A percentile compares a stretch with the other conserved stretches of the same genome.
These are phyloP conservation scores for Conringia planisiliqua DNA, from an alignment of 345 rosid genomes.

Conservation along the genomic window DNA sequence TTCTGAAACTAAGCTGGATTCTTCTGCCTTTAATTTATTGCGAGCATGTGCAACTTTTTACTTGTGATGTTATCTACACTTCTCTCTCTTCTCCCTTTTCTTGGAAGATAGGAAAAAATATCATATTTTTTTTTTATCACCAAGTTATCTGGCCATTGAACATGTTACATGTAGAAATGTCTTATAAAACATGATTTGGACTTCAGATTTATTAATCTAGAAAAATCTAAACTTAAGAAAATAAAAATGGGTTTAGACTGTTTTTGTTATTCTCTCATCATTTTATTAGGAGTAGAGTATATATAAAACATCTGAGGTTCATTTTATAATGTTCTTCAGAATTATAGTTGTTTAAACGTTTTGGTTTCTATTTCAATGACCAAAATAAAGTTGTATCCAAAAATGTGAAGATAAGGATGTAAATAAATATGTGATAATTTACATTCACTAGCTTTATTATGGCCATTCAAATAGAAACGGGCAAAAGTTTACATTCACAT, in stretches of 20 bases:
- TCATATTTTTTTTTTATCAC: neutral
- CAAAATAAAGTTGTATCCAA: neutral
- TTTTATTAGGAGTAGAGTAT: neutral
- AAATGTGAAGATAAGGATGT: neutral
- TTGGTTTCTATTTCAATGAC: neutral
- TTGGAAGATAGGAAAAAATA: neutral
- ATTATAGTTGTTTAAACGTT: neutral
- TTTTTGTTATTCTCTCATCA: neutral
- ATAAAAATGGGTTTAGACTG: neutral
- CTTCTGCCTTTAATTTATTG: slow-evolving; percentile 25
- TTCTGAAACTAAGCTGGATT: slow-evolving; percentile 29
- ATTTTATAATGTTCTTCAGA: neutral
- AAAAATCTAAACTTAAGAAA: neutral
- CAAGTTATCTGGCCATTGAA: neutral
- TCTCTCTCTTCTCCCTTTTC: neutral
- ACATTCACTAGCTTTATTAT: neutral
- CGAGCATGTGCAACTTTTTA: slow-evolving; percentile 19
- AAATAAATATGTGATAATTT: neutral
- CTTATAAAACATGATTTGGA: neutral
- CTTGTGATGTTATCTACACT: slow-evolving; percentile 7
- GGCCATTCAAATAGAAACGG: neutral
- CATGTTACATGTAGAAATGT: neutral
- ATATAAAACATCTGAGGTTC: neutral
- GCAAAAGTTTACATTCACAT: neutral
- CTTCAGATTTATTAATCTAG: neutral